These are phyloP conservation scores for Paxillus ammoniavirescens DNA, from an alignment of 768 basidiomycete genomes.

Conservation along the genomic window DNA sequence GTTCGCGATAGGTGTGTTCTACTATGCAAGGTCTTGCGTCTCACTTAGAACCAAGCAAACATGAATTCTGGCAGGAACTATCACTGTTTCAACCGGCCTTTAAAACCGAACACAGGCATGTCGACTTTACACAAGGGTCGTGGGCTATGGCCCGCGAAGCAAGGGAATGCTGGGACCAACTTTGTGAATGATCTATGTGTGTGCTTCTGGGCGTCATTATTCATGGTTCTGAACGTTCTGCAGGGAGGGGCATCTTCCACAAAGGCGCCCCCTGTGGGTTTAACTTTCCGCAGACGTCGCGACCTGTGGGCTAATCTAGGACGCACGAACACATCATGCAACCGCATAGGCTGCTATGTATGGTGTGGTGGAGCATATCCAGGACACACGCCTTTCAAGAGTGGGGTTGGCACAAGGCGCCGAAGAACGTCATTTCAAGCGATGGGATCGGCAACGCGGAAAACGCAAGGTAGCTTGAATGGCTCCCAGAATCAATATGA, in stretches of 20 bases:
- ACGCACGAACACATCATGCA: neutral
- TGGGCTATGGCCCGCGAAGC: neutral
- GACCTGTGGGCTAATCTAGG: neutral
- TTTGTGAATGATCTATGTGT: neutral
- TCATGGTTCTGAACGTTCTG: neutral
- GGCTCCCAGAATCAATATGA: neutral
- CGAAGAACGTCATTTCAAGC: neutral
- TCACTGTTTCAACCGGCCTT: neutral
- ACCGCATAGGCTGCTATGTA: neutral
- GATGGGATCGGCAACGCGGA: conserved; percentile 10
- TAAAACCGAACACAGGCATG: conserved; percentile 1
- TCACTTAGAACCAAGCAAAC: neutral
- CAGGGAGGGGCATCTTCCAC: neutral
- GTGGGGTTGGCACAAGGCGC: neutral
- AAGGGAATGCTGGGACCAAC: neutral
- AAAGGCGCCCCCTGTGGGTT: neutral
- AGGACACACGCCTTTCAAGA: neutral
- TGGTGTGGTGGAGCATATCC: neutral
- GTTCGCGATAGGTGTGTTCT: neutral
- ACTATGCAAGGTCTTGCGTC: neutral
- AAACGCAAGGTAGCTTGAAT: neutral
- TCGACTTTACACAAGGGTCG: neutral
- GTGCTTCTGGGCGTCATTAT: neutral
- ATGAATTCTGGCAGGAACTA: neutral
- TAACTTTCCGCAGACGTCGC: neutral